Evolutionary conservation across 495 filamentous ascomycete species (phyloP).

Genomic region (Hyphodiscus hymeniophilus): DNA sequence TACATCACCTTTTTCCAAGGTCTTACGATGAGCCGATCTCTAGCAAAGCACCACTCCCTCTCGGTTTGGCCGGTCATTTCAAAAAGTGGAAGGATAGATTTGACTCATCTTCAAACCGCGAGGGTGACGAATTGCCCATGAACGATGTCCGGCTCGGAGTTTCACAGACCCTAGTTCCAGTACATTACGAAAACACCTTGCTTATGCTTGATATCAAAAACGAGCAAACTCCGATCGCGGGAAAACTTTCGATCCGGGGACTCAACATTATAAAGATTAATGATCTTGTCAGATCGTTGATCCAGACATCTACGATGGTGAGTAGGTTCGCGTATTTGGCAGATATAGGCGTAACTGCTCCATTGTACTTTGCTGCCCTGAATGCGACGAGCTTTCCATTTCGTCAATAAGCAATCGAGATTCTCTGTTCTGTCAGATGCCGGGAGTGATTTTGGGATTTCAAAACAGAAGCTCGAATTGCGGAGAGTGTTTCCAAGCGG

Average conservation of each 20-base stretch:
- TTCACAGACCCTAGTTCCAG: neutral
- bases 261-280: neutral
- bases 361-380: constrained; percentile 7
- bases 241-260: neutral
- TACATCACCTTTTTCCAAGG: neutral
- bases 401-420: constrained; percentile 6
- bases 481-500: neutral
- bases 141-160: constrained; percentile 6
- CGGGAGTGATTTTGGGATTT: constrained; percentile 10
- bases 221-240: neutral
- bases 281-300: neutral
- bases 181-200: neutral
- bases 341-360: constrained; percentile 2
- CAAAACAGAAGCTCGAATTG: neutral
- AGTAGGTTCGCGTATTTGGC: neutral
- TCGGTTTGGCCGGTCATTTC: neutral
- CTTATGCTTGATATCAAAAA: constrained; percentile 8
- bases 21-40: neutral
- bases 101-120: neutral
- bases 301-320: neutral
- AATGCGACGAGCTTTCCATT: neutral
- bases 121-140: neutral
- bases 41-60: neutral
- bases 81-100: constrained; percentile 5
- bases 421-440: neutral